These are phyloP conservation scores for Verticillium dahliae DNA, from an alignment of 2,329 filamentous ascomycete genomes.

Conservation along the genomic window DNA sequence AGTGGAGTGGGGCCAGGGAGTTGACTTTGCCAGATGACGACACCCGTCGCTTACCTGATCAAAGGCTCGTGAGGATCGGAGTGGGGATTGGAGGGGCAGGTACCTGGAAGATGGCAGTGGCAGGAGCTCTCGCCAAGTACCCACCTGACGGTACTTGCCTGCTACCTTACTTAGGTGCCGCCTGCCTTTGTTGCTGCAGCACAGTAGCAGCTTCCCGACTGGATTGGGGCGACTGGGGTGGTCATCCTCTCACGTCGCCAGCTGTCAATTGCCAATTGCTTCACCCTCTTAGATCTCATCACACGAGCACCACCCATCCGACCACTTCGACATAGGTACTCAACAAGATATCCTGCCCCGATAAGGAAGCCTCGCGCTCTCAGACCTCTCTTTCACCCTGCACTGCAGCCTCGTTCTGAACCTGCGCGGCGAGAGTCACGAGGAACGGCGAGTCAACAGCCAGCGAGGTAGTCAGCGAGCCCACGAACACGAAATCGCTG, in stretches of 20 bases:
- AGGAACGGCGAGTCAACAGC: not conserved
- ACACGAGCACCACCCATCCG: not conserved
- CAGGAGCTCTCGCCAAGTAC: not conserved
- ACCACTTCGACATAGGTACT: not conserved
- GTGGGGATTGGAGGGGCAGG: not conserved
- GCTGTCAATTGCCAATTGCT: conserved; percentile 9
- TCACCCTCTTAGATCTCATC: not conserved
- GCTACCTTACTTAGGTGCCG: too few species aligned
- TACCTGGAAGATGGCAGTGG: not conserved
- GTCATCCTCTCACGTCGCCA: conserved; percentile 4
- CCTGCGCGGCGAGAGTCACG: not conserved
- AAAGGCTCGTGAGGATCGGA: too few species aligned
- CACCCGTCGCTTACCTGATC: not conserved
- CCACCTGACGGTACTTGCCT: too few species aligned
- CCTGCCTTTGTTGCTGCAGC: too few species aligned
- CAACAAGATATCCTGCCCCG: not conserved
- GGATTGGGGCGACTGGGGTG: not conserved
- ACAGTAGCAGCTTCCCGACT: not conserved
- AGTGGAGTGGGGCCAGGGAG: not conserved
- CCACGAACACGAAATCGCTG: not conserved
- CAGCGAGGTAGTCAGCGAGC: not conserved
- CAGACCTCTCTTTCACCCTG: not conserved
- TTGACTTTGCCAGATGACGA: not conserved
- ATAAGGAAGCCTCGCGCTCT: not conserved
- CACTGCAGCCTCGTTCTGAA: not conserved